These are phyloP conservation scores for Fusarium sterilihyphosum DNA, from an alignment of 2,329 filamentous ascomycete genomes.

Conservation along the genomic window DNA sequence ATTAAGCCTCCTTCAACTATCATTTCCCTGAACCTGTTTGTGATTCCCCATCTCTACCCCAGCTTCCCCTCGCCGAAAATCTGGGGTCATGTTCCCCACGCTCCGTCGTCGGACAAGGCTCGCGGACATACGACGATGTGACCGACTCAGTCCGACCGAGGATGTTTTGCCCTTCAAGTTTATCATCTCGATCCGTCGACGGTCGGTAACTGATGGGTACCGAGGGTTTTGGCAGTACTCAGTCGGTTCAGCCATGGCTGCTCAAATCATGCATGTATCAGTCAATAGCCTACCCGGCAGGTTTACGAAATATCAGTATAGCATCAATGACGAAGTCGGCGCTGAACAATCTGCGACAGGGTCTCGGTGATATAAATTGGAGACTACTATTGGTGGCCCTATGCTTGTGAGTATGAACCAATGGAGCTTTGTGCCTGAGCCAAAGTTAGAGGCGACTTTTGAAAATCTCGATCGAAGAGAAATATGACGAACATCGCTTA, in stretches of 20 bases:
- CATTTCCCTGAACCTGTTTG: not conserved
- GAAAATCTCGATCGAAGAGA: constrained; percentile 11
- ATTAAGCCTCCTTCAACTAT: not conserved
- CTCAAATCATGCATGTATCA: not conserved
- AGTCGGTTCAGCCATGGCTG: not conserved
- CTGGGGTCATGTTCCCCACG: constrained; percentile 35
- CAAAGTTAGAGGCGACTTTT: not conserved
- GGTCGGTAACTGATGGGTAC: constrained; percentile 18
- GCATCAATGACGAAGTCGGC: constrained; percentile 20
- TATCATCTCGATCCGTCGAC: not conserved
- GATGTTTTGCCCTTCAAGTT: not conserved
- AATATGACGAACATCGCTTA: constrained; percentile 6
- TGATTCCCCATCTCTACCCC: constrained; percentile 34
- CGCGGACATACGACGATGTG: constrained; percentile 36
- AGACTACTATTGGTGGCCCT: not conserved
- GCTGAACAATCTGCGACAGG: not conserved
- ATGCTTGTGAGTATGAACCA: not conserved
- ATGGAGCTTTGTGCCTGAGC: not conserved
- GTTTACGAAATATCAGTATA: not conserved
- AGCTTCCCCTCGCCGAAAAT: constrained; percentile 36
- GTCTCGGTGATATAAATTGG: not conserved
- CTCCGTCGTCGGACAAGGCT: constrained; percentile 11
- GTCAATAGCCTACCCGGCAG: not conserved
- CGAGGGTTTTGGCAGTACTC: not conserved
- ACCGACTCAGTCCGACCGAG: constrained; percentile 34